Base-by-base conservation (phyloP, 768 basidiomycete species). In the Pisolithus sp. region DNA sequence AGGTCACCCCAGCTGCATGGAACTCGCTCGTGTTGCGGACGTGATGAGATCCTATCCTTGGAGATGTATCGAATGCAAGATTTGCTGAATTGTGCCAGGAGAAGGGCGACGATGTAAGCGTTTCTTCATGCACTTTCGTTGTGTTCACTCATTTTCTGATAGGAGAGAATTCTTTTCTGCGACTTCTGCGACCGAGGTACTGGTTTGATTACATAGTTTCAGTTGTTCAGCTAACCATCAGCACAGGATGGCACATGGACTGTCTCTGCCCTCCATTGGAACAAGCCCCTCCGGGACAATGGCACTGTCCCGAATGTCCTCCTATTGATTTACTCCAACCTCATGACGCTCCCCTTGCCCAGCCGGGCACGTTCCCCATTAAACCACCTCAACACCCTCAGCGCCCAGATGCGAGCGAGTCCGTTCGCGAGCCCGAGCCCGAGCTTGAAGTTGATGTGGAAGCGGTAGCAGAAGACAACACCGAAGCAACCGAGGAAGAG, bases 61-160 rank as follows among this genome's bases (percentile, higher is more conserved):
- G 94, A 79, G 80, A 54, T 98, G 94, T 64, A 78, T 83, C 34
- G 90, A 93, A 57, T 96, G 94, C 73, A 96, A 95, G 73, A 83
- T 74, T 52, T 98, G 94, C 66, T n/a, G 90, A 93, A 71, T 73
- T 91, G 51, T 97, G 94, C 64, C 70, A 78, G 42, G 72, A 82
- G 60, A 93, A 93, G 63, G 90, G 88, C 20, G 86, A 92, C 68
- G 92, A 93, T 68, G 94, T 95, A 70, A 71, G 91, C 74, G 3
- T 28, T 18, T 39, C 24, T 48, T 48, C 55, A 31, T 31, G 49
- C 51, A 57, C n/a, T 50, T 50, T 44, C 52, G 56, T 26, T 36
- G 24, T 28, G 30, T 53, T 34, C n/a, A 49, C 62, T 67, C 56
- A 68, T 48, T 12, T 48, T 31, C 44, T 26, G 26, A 49, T 62